Base-by-base conservation (phyloP, 805 yeast species). In the Saturnispora mendoncae region DNA sequence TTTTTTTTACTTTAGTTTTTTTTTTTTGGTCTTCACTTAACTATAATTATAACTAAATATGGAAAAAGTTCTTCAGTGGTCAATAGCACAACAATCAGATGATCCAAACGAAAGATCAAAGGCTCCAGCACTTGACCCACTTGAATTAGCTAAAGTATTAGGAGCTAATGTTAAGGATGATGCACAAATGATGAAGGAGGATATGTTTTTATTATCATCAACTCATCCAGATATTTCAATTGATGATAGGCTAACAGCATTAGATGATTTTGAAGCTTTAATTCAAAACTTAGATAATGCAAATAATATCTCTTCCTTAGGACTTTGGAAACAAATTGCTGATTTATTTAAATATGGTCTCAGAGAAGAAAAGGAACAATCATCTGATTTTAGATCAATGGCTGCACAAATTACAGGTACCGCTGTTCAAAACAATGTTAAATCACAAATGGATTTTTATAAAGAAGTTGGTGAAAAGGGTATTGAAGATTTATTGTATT, bases 221-320 rank as follows among this genome's bases (percentile, higher is more conserved):
- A 28, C 35, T 21, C 45, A 48, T 21, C 72, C 75, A 6, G 81
- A 78, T 36, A 76, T 77, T 3, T 72, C 72, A 6, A 51, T 73
- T 18, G 90, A 82, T 31, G 70, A 71, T 51, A 82, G 81, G 51
- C 67, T 80, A 39, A 72, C 74, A 7, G 95, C 97, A 0, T 72
- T 87, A 46, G 97, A 90, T 49, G 85, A 86, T 58, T 82, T 90
- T 54, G 96, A 90, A 58, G 86, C 88, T 90, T 67, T 90, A 39
- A 80, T 92, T 37, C 97, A 90, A 57, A 87, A 87, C 54, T 62
- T 90, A 46, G 97, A 92, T 60, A 92, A 92, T 59, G 97, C 97
- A 19, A 88, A 90, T 62, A 86, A 86, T 54, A 79, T 90, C 50
- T 90, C 84, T 49, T 83, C 81, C 52, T 57, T 88, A 67, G 75